Evolutionary conservation across 371 early-diverging fungal genomes (phyloP), one percentile per base, ranked within the genome.

Genomic region (Funneliformis caledonium): DNA sequence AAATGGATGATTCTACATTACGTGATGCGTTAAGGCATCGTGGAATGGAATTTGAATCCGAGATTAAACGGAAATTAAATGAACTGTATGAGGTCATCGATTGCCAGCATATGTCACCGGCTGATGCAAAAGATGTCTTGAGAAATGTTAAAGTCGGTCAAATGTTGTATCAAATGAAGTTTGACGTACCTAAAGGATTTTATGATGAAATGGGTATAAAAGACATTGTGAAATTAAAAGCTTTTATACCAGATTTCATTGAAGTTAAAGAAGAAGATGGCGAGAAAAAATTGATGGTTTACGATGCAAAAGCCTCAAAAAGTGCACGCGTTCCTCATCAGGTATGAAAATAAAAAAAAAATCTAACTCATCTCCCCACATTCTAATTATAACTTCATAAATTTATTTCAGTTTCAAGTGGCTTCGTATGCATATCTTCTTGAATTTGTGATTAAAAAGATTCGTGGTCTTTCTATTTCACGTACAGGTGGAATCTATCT

Each of bases 161-260:
- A 8, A 76, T 82, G 8, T 73, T 88, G 4, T 88, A 85, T 43
- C 88, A 87, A 56, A 81, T 88, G 19, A 76, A 78, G 19, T 83
- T 83, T 19, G 62, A 68, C 8, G 52, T 88, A 33, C 87, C 88
- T 1, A 80, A 82, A 5, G 67, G 60, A 19, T 87, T 86, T 74
- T 86, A 87, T 76, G 65, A 75, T 1, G 68, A 83, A 6, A 70
- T 83, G 50, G 47, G 43, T 1, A 82, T 82, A 14, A 69, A 64
- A 16, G 59, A 80, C 10, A n/a, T 47, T 47, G 87, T 87, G 74
- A 83, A 81, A 9, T 76, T 88, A 9, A 64, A 45, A 10, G 16
- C 75, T 22, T 85, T 86, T 70, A 84, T 88, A 76, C 88, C 88
- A 14, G 88, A 88, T 73, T 87, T 88, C 42, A 62, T 88, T 8